Evolutionary conservation across 163 green algal species (phyloP).

Genomic region (Chloromonas sp.): DNA sequence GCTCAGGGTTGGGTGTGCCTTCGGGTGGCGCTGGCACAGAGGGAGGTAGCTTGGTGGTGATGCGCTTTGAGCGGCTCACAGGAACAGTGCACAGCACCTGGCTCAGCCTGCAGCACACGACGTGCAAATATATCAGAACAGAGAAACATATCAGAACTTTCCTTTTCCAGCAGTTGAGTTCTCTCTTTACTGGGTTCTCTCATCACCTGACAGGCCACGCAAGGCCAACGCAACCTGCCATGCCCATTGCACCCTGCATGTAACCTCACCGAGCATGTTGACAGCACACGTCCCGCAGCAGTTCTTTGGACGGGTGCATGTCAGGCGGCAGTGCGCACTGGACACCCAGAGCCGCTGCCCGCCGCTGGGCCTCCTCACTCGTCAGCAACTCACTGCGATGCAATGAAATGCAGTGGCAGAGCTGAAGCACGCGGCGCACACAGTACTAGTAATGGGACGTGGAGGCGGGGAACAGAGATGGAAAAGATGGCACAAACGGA

Average conservation of each 20-base stretch:
- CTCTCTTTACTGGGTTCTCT: not conserved
- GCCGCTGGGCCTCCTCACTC: too few relatives aligned
- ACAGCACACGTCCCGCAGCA: not conserved
- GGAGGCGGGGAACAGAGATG: too few relatives aligned
- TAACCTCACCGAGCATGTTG: not conserved
- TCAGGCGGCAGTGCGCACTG: not conserved
- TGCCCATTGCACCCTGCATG: not conserved
- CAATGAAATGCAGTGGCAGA: too few relatives aligned
- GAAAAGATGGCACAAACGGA: too few relatives aligned
- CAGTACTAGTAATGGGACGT: too few relatives aligned
- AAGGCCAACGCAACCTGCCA: too few relatives aligned
- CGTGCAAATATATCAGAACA: not conserved
- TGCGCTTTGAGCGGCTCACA: not conserved
- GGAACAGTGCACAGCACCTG: not conserved
- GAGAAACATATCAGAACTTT: not conserved
- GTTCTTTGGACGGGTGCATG: not conserved
- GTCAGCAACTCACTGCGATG: too few relatives aligned
- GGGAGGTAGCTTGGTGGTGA: not conserved
- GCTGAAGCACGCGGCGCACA: too few relatives aligned
- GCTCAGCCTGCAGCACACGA: not conserved
- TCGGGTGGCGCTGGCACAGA: too few relatives aligned
- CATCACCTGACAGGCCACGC: not conserved
- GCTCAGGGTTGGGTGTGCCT: not conserved
- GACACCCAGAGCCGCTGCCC: too few relatives aligned
- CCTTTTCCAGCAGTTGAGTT: too few relatives aligned